Evolutionary conservation across 2,329 filamentous ascomycete species (phyloP).

Genomic region (Aspergillus vadensis): DNA sequence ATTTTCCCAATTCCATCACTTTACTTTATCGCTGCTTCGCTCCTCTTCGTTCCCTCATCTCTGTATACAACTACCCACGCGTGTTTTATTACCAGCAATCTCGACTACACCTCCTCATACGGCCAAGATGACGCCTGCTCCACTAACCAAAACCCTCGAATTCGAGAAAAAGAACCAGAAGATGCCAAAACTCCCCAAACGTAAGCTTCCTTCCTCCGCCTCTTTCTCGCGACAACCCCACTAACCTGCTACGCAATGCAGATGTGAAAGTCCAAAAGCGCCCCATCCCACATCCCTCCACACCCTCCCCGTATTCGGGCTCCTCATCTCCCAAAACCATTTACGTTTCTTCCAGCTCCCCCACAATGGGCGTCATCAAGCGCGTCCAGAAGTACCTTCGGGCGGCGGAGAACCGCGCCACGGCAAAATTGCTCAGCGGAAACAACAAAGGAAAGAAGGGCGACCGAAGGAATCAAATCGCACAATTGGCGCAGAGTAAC

Average conservation of each 20-base stretch:
- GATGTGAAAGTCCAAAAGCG: constrained; percentile 57
- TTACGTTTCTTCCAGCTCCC: constrained; percentile 58
- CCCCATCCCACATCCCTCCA: constrained; percentile 59
- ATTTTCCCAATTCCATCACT: background rate
- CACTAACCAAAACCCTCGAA: constrained; percentile 22
- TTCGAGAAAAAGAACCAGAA: constrained; percentile 44
- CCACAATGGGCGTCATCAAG: constrained; percentile 62
- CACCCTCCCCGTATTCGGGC: constrained; percentile 57
- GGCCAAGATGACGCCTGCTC: background rate
- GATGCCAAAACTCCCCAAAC: constrained; percentile 40
- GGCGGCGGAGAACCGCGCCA: constrained; percentile 55
- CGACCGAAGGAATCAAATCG: constrained; percentile 33
- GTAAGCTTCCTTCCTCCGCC: constrained; percentile 21
- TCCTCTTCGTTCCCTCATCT: background rate
- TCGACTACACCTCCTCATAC: background rate
- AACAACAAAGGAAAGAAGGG: constrained; percentile 24
- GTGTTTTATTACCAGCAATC: background rate
- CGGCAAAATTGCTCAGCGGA: constrained; percentile 43
- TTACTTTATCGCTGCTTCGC: background rate
- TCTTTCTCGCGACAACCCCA: background rate
- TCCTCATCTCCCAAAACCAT: constrained; percentile 54
- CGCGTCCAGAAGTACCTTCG: constrained; percentile 59
- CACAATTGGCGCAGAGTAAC: constrained; percentile 34
- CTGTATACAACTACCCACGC: background rate
- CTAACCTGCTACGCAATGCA: constrained; percentile 23